Evolutionary conservation across 495 filamentous ascomycete genomes (phyloP).

Genomic region (Penicillium chermesinum): DNA sequence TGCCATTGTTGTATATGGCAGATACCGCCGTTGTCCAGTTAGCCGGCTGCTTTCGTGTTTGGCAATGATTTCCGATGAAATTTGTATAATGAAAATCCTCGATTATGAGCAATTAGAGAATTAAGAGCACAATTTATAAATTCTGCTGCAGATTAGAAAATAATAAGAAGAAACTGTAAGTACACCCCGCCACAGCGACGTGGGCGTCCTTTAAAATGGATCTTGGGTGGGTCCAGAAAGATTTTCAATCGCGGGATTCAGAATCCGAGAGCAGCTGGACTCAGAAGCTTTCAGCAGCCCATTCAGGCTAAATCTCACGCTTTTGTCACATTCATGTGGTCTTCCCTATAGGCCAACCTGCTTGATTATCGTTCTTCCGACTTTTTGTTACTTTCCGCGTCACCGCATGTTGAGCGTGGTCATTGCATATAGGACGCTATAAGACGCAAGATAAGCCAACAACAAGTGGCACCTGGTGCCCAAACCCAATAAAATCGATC

Average conservation of each 20-base stretch:
- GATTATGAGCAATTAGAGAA: neutral
- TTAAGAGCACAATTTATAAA: neutral
- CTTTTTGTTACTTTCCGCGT: neutral
- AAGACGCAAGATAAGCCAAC: conserved; percentile 2
- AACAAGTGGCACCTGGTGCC: neutral
- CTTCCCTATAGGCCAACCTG: no score
- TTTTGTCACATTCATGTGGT: neutral
- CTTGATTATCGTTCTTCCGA: neutral
- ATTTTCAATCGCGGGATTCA: neutral
- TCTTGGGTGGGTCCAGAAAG: neutral
- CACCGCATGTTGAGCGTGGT: neutral
- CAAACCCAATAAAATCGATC: conserved; percentile 43
- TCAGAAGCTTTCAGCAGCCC: neutral
- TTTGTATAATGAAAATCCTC: neutral
- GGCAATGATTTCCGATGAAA: neutral
- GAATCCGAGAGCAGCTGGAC: neutral
- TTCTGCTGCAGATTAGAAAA: neutral
- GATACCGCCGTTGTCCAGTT: neutral
- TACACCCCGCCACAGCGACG: neutral
- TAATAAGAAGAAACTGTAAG: neutral
- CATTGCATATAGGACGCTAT: neutral
- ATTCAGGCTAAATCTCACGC: conserved; percentile 1
- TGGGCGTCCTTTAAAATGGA: neutral
- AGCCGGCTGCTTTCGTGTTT: neutral
- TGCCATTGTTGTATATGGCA: conserved; percentile 2